phyloP scores from a whole-genome alignment of 2,329 filamentous ascomycete species.

The Canariomyces notabilis region DNA sequence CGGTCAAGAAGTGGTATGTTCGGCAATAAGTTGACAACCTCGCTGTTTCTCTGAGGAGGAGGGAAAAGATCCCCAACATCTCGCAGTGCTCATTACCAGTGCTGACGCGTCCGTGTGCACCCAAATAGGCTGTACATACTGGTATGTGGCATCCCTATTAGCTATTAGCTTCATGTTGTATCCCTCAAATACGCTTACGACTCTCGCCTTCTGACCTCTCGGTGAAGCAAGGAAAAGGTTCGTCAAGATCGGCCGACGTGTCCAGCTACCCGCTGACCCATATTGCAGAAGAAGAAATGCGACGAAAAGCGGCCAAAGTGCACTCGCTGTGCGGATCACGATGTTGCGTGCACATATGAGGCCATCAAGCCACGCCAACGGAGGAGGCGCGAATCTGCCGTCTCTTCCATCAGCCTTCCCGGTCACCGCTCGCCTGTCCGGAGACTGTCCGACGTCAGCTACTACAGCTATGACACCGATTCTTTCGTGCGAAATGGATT shows the following conservation, averaged over 20 bases:
- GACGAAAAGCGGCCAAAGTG: conserved; percentile 49
- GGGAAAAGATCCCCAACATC: too few relatives aligned
- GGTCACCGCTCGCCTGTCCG: conserved; percentile 9
- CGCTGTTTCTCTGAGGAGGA: not conserved
- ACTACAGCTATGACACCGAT: conserved; percentile 13
- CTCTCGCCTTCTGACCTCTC: conserved; percentile 17
- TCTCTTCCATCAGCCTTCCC: conserved; percentile 15
- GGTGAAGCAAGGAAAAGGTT: conserved; percentile 52
- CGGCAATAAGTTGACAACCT: not conserved
- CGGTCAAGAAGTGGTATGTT: conserved; percentile 55
- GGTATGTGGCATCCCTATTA: conserved; percentile 37
- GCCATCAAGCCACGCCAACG: conserved; percentile 40
- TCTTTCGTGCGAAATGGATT: not conserved
- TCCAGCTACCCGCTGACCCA: conserved; percentile 1
- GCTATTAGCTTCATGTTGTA: not conserved
- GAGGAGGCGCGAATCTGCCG: conserved; percentile 33
- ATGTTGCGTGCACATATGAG: conserved; percentile 47
- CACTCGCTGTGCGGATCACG: conserved; percentile 45
- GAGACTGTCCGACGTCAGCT: conserved; percentile 19
- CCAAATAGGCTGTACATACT: conserved; percentile 45
- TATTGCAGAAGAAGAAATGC: conserved; percentile 52
- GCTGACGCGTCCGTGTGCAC: conserved; percentile 11
- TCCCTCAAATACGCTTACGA: conserved; percentile 8
- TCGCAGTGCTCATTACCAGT: conserved; percentile 2
- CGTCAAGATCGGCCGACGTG: conserved; percentile 16